Base-by-base conservation (phyloP, 2,329 filamentous ascomycete genomes). In the Harringtonia aguacate region DNA sequence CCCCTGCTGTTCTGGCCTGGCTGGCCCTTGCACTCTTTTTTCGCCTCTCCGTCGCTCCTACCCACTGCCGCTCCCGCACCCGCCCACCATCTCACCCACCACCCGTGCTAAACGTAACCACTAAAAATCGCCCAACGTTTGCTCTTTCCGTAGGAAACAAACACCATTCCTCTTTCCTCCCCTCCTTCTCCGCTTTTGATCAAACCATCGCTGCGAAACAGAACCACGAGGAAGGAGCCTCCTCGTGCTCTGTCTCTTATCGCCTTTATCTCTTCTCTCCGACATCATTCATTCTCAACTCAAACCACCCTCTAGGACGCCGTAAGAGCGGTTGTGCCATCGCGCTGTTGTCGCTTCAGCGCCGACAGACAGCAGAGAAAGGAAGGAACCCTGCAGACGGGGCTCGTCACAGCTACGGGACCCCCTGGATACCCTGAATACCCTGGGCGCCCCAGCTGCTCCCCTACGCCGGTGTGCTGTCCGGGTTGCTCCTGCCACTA, bases 121-220 rank as follows among this genome's bases (percentile, higher is more conserved):
- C 35, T 37, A 37, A 21, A 14, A 27, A 9, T 4, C 8, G 15
- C 8, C 35, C 12, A 13, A 4, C 35, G 13, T 39, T 21, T 24
- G 24, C 30, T 39, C 28, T 30, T 29, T 39, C 37, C 37, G n/a
- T n/a, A 39, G 24, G 28, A 41, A 39, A 44, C 39, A 43, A 43
- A 31, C 41, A 34, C 27, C 27, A n/a, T 27, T 39, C 22, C 18
- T 35, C 18, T 34, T 28, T 20, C 29, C 30, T 22, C 41, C 36
- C 41, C 27, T 22, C n/a, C 17, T 39, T 37, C 41, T 40, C 45
- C 40, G 41, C 41, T 41, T 43, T 46, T 40, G 24, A 31, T 39
- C 36, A 12, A 36, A 27, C 24, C 24, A 27, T 27, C 24, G 24
- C 24, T 27, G 24, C 24, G 24, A 27, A 27, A 35, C 33, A 35